Evolutionary conservation across 108 stramenopile genomes (phyloP).

Genomic region (Poteriospumella lacustris): DNA sequence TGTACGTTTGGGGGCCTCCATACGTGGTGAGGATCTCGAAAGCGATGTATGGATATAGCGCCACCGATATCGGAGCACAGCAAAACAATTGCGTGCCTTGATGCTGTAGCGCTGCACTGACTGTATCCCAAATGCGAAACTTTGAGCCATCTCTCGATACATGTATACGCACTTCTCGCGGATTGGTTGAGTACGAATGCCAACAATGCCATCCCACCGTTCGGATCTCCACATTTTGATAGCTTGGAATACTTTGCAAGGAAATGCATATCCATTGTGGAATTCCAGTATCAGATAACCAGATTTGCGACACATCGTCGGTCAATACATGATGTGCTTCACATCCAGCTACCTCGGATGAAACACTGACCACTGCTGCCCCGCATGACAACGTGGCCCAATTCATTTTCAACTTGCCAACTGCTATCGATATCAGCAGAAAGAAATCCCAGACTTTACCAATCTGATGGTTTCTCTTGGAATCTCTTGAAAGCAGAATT

Average conservation of each 20-base stretch:
- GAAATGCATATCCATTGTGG: slow-evolving; percentile 19
- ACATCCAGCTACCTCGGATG: slow-evolving; percentile 14
- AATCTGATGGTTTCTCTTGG: too few relatives aligned
- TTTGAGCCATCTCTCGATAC: slow-evolving; percentile 23
- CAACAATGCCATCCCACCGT: slow-evolving; percentile 18
- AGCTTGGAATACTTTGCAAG: neutral
- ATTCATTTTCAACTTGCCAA: too few relatives aligned
- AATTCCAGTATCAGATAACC: neutral
- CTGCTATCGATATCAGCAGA: too few relatives aligned
- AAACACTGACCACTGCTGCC: neutral
- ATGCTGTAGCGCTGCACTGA: neutral
- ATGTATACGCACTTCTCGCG: slow-evolving; percentile 1
- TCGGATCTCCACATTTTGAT: neutral
- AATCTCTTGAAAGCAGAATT: too few relatives aligned
- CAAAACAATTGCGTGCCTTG: slow-evolving; percentile 27
- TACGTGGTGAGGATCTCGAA: slow-evolving; percentile 7
- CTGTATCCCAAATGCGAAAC: slow-evolving; percentile 21
- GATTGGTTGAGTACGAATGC: slow-evolving; percentile 28
- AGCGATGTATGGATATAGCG: slow-evolving; percentile 14
- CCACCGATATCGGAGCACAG: slow-evolving; percentile 5
- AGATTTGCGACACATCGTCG: neutral
- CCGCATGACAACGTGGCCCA: slow-evolving; percentile 1
- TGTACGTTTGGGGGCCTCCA: slow-evolving; percentile 22
- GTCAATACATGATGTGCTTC: slow-evolving; percentile 3
- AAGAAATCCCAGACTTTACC: too few relatives aligned